phyloP scores from a whole-genome alignment of 305 asterid species.

The Fraxinus velutina region DNA sequence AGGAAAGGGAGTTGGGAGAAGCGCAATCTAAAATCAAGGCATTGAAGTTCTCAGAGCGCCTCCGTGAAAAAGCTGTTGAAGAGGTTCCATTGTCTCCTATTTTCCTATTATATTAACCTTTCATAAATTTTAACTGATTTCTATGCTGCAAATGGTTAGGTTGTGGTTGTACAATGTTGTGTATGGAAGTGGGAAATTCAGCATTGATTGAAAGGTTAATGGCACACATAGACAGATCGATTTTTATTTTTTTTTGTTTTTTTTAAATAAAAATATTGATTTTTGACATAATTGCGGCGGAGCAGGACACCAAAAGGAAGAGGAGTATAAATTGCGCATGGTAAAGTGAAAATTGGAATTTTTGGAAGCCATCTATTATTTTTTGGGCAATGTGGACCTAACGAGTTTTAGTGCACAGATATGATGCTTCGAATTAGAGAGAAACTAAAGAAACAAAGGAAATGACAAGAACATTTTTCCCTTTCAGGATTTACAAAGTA shows the following conservation, averaged over 20 bases:
- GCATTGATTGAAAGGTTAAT: background rate
- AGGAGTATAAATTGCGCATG: background rate
- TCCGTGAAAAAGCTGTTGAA: conserved; percentile 94
- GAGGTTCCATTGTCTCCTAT: conserved; percentile 49
- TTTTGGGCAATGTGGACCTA: conserved; percentile 10
- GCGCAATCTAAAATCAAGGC: conserved; percentile 92
- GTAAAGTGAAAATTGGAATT: background rate
- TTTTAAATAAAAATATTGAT: background rate
- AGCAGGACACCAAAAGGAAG: background rate
- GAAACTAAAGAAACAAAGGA: background rate
- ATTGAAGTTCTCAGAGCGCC: conserved; percentile 77
- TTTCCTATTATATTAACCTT: background rate
- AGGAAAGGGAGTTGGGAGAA: conserved; percentile 89
- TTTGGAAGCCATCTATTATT: background rate
- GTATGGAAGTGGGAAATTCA: background rate
- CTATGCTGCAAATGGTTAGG: background rate
- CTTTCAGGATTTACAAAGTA: background rate
- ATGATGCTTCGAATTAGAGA: background rate
- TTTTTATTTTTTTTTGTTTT: background rate
- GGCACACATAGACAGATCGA: background rate
- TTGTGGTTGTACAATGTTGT: background rate
- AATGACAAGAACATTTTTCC: background rate
- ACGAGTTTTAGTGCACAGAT: background rate
- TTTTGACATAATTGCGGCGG: background rate
- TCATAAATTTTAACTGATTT: background rate